Percentiles rank a stretch among this genome's conserved stretches.
Conservation (phyloP, 352 stramenopile species). For the Phytophthora ohioensis region DNA sequence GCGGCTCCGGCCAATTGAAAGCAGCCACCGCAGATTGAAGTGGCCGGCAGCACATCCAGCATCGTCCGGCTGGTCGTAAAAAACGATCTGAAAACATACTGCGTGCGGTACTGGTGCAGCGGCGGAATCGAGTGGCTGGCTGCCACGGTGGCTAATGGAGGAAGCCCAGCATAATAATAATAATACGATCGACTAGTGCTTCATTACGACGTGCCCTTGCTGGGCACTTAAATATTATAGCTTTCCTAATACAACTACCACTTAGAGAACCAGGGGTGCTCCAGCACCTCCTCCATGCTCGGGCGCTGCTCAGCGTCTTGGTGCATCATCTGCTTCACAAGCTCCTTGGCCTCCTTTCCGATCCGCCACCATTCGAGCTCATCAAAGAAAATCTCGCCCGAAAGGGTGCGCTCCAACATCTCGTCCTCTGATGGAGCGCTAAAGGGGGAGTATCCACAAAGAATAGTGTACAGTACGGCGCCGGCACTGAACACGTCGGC, state of each 20-base stretch:
- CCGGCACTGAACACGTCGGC: constrained; percentile 83
- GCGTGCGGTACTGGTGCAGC: neutral
- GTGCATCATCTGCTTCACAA: constrained; percentile 71
- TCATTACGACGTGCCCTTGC: constrained; percentile 20
- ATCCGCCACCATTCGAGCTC: constrained; percentile 63
- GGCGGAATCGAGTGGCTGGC: neutral
- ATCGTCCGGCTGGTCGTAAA: constrained; percentile 4
- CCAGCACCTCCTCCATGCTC: constrained; percentile 76
- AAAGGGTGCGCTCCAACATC: constrained; percentile 59
- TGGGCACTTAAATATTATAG: constrained; percentile 36
- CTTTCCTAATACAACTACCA: constrained; percentile 34
- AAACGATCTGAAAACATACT: constrained; percentile 10
- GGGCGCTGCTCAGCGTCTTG: constrained; percentile 46
- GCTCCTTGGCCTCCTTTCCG: constrained; percentile 60
- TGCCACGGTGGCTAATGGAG: neutral
- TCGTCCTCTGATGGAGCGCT: constrained; percentile 66
- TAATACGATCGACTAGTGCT: constrained; percentile 6
- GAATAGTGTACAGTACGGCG: constrained; percentile 72
- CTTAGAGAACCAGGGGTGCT: constrained; percentile 64
- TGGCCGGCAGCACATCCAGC: neutral
- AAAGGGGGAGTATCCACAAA: constrained; percentile 78
- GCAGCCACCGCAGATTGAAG: constrained; percentile 22
- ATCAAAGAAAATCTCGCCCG: constrained; percentile 64
- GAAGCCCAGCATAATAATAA: neutral
- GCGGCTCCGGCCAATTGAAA: constrained; percentile 18